Base-by-base conservation (phyloP, 495 filamentous ascomycete genomes). In the Penicillium egyptiacum region DNA sequence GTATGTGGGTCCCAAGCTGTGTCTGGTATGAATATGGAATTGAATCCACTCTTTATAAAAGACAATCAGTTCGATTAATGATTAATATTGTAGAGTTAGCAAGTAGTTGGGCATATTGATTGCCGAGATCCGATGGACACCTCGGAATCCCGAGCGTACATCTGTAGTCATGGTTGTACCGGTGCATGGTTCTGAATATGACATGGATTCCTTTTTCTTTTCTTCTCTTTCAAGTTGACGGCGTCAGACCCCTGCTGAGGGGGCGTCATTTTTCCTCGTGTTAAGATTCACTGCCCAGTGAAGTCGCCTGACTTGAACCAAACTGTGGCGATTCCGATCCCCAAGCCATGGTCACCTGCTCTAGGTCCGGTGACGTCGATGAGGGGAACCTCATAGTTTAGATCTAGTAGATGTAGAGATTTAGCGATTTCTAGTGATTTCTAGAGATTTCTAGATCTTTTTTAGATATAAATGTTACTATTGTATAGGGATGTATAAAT, bases 331-430 rank as follows among this genome's bases (percentile, higher is more conserved):
- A 55, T 55, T 54, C 14, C 14, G 51, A 55, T 46, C 39, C 17
- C n/a, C 22, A 17, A 52, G 23, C 48, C 44, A 48, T 20, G 51
- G 53, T 55, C 53, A 55, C 42, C 42, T 55, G 53, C 17, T 45
- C 16, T 11, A 14, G 43, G 46, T 58, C 64, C 57, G 64, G 64
- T 66, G 63, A 66, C 63, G 64, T 61, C 52, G 61, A 61, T 63
- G 43, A 48, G 45, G 26, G 26, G 26, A 20, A 33, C 14, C 31
- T 50, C 30, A 50, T 14, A 14, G 11, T 33, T 33, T 33, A 33
- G 11, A 33, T 33, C 11, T 33, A 33, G 30, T 28, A 28, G 26
- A 33, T 14, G 5, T 1, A 12, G 30, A 33, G 30, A 33, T 4
- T 28, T 1, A 12, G 30, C 12, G 30, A 33, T 4, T 8, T 28